These are phyloP conservation scores for Solanum hybrid DNA, from an alignment of 305 asterid genomes.

Conservation along the genomic window DNA sequence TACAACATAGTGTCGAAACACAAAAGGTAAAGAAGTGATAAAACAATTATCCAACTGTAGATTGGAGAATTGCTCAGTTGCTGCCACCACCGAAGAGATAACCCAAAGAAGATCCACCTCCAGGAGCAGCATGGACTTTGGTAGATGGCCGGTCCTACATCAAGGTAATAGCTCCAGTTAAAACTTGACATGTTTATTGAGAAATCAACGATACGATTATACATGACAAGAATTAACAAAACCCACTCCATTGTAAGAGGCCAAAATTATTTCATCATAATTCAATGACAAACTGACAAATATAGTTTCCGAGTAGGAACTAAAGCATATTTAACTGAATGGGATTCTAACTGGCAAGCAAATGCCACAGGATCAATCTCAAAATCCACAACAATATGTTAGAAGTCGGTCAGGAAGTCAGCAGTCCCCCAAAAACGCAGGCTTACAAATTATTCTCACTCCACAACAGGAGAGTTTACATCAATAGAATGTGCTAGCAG, in stretches of 20 bases:
- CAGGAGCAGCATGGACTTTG: constrained; percentile 66
- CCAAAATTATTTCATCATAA: neutral
- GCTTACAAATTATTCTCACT: neutral
- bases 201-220: neutral
- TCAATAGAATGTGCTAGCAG: neutral
- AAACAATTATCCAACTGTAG: neutral
- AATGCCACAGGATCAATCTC: neutral
- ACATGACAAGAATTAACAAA: neutral
- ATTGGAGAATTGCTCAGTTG: constrained; percentile 6
- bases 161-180: neutral
- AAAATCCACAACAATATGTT: neutral
- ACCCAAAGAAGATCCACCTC: constrained; percentile 60
- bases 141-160: constrained; percentile 64
- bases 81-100: constrained; percentile 57
- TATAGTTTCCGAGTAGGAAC: neutral
- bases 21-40: neutral
- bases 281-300: neutral
- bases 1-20: neutral
- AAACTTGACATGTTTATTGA: neutral
- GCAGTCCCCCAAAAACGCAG: neutral
- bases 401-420: neutral
- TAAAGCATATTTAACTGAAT: neutral
- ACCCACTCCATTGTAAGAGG: neutral
- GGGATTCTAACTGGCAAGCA: neutral
- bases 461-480: neutral